Evolutionary conservation across 768 basidiomycete species (phyloP).

Genomic region (Mycena epipterygia): DNA sequence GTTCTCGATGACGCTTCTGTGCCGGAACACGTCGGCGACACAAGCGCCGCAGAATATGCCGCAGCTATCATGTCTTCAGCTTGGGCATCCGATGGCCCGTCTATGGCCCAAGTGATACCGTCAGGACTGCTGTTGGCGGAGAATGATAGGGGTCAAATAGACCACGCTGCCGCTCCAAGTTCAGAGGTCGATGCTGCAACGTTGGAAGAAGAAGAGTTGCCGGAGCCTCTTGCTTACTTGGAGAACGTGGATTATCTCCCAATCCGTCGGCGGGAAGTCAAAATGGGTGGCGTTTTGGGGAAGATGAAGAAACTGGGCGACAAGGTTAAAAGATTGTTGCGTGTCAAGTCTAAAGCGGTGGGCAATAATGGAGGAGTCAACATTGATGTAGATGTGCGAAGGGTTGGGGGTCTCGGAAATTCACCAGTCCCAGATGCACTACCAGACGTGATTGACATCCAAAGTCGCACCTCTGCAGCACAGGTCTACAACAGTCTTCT

Average conservation of each 20-base stretch:
- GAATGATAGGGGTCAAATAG: not conserved
- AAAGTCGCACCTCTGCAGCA: slow-evolving; percentile 27
- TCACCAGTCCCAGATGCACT: slow-evolving; percentile 10
- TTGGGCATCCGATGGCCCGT: slow-evolving; percentile 43
- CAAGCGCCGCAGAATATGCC: slow-evolving; percentile 50
- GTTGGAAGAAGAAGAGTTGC: slow-evolving; percentile 10
- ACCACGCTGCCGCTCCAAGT: not conserved
- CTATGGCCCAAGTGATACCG: slow-evolving; percentile 27
- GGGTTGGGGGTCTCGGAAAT: slow-evolving; percentile 9
- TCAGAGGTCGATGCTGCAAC: not conserved
- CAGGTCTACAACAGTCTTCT: slow-evolving; percentile 31
- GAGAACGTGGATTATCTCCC: slow-evolving; percentile 4
- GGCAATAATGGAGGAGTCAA: slow-evolving; percentile 16
- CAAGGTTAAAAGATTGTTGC: slow-evolving; percentile 45
- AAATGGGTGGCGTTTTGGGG: slow-evolving; percentile 31
- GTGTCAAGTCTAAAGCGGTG: slow-evolving; percentile 25
- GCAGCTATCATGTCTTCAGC: slow-evolving; percentile 50
- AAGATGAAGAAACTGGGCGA: slow-evolving; percentile 45
- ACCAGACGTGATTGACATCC: slow-evolving; percentile 31
- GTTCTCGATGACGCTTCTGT: slow-evolving; percentile 26
- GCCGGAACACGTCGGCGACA: slow-evolving; percentile 28
- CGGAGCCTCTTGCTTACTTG: slow-evolving; percentile 4
- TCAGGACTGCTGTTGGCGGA: slow-evolving; percentile 2
- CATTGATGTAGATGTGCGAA: slow-evolving; percentile 29
- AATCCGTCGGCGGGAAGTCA: slow-evolving; percentile 13